These are phyloP conservation scores for Agastache rugosa DNA, from an alignment of 257 asterid genomes.

Conservation along the genomic window DNA sequence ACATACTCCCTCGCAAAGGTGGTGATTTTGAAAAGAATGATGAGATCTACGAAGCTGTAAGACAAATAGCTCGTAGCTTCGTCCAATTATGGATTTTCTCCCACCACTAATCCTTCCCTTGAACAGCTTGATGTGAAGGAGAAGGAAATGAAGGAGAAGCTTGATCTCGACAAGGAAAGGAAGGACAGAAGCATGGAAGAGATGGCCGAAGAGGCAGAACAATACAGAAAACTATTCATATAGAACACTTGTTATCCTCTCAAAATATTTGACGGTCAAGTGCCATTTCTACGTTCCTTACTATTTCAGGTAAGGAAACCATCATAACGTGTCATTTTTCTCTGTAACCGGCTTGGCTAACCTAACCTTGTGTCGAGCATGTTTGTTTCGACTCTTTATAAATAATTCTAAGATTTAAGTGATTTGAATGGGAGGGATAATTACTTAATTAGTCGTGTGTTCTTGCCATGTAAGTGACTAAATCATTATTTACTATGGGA, in stretches of 20 bases:
- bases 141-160: constrained; percentile 80
- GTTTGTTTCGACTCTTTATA: not conserved
- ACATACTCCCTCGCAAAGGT: constrained; percentile 79
- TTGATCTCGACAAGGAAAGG: constrained; percentile 88
- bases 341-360: not conserved
- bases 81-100: not conserved
- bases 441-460: not conserved
- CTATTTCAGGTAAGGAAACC: not conserved
- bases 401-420: not conserved
- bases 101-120: constrained; percentile 29
- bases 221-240: constrained; percentile 70
- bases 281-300: not conserved
- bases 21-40: constrained; percentile 87
- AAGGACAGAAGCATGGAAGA: constrained; percentile 84
- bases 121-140: constrained; percentile 81
- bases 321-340: not conserved
- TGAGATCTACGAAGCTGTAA: constrained; percentile 90
- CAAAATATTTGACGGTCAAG: not conserved
- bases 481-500: not conserved
- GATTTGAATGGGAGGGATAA: not conserved
- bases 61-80: constrained; percentile 32
- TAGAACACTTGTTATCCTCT: constrained; percentile 35
- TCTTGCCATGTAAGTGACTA: not conserved
- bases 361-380: not conserved
- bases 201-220: constrained; percentile 89